Base-by-base conservation (phyloP, 2,329 filamentous ascomycete genomes). In the Cladobotryum protrusum region DNA sequence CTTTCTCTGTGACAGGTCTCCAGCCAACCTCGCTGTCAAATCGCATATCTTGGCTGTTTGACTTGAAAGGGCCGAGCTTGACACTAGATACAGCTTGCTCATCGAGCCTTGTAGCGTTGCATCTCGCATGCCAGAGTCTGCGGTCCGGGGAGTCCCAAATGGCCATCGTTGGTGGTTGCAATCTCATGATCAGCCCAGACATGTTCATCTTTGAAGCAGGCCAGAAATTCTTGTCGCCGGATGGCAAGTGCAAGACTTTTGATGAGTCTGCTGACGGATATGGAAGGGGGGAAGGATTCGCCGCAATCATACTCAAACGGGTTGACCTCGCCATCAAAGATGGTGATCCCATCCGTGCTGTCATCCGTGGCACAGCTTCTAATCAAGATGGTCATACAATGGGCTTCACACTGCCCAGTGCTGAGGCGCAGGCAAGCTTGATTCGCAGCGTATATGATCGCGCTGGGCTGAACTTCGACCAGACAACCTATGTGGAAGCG, bases 1-100 rank as follows among this genome's bases (percentile, higher is more conserved):
- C 8, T 81, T 87, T 54, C 77, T 85, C 0, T 89, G 87, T 67
- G 81, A 87, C 72, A 0, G 73, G 73, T 52, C 69, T 66, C 14
- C 66, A 66, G 1, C 60, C 64, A 4, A 66, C 65, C 1, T 70
- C 74, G 33, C 45, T 73, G 8, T 63, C 72, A 0, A 76, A 75
- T 54, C 64, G 74, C 13, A 56, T 77, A 17, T 74, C 70, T 1
- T 75, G 76, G 56, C 72, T 70, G 43, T 76, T 72, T 52, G 66
- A 78, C 56, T 67, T 75, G 49, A 56, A 58, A 5, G 75, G 75
- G 0, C 71, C 75, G 0, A 72, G 68, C 6, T 62, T 76, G 55
- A 75, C 74, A 1, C 63, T 78, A 2, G 74, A 78, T 48, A 78
- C 76, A 0, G 76, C 72, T 0, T 79, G 76, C 51, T 77, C 74